Evolutionary conservation across 495 filamentous ascomycete genomes (phyloP).

Genomic region (Chaetomium tenue): DNA sequence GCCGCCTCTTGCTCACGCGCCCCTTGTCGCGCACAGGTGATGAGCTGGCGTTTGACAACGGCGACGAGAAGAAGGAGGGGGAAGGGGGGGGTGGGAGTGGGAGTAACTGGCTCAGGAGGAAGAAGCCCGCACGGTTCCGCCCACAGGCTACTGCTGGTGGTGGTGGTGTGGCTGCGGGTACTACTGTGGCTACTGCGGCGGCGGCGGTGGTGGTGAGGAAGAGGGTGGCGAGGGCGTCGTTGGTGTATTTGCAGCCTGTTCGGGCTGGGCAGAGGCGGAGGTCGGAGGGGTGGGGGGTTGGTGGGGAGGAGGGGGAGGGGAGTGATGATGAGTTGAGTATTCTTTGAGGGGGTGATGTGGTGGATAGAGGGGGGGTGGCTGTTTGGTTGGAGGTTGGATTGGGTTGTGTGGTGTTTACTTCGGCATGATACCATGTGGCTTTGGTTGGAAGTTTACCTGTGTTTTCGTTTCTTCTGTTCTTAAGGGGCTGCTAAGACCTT

Average conservation of each 20-base stretch:
- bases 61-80: neutral
- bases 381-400: too few species aligned
- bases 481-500: neutral
- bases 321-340: conserved; percentile 26
- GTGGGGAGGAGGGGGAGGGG: conserved; percentile 1
- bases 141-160: neutral
- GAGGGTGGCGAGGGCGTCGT: conserved; percentile 14
- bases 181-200: neutral
- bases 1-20: conserved; percentile 12
- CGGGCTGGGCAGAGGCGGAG: neutral
- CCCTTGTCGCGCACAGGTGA: conserved; percentile 18
- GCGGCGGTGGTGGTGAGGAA: neutral
- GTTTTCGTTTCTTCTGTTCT: neutral
- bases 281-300: neutral
- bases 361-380: too few species aligned
- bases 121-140: conserved; percentile 18
- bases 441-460: neutral
- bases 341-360: conserved; percentile 3
- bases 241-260: conserved; percentile 7
- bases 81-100: neutral
- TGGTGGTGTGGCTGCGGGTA: too few species aligned
- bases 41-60: conserved; percentile 16
- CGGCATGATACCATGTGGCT: neutral
- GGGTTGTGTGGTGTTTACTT: neutral
- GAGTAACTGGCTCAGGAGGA: conserved; percentile 14